Conservation (phyloP, 1,139 yeast species). For the Blastobotrys malaysiensis region DNA sequence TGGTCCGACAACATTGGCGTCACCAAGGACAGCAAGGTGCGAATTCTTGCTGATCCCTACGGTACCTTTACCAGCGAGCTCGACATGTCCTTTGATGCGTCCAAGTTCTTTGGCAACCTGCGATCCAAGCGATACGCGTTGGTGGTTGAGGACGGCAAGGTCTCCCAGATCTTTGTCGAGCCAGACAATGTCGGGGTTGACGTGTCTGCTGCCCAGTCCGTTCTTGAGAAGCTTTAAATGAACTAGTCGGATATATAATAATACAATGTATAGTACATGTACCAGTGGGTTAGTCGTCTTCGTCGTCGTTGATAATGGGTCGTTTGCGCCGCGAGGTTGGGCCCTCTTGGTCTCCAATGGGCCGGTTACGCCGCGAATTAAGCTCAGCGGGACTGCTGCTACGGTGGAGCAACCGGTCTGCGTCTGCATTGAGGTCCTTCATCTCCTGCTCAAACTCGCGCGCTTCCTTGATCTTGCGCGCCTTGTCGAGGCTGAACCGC, state of each 20-base stretch:
- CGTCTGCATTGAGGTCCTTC: slow-evolving; percentile 24
- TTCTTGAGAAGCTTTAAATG: slow-evolving; percentile 33
- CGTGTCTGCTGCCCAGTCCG: slow-evolving; percentile 46
- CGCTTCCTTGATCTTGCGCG: slow-evolving; percentile 36
- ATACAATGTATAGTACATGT: neutral
- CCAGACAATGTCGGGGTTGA: slow-evolving; percentile 75
- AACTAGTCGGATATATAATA: neutral
- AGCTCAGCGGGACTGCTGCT: neutral
- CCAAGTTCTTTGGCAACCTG: slow-evolving; percentile 64
- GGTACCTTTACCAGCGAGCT: slow-evolving; percentile 64
- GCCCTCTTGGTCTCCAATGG: too few relatives aligned
- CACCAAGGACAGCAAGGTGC: slow-evolving; percentile 16
- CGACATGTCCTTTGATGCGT: slow-evolving; percentile 66
- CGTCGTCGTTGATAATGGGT: slow-evolving; percentile 2
- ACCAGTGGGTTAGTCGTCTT: slow-evolving; percentile 3
- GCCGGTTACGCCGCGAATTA: slow-evolving; percentile 3
- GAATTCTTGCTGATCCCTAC: slow-evolving; percentile 68
- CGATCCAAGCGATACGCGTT: slow-evolving; percentile 76
- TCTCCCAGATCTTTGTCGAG: slow-evolving; percentile 61
- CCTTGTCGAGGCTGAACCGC: slow-evolving; percentile 27
- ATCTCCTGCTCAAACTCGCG: slow-evolving; percentile 35
- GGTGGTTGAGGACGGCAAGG: slow-evolving; percentile 67
- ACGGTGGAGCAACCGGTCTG: slow-evolving; percentile 7
- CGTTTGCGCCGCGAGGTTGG: slow-evolving; percentile 5
- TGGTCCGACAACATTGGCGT: slow-evolving; percentile 54